phyloP scores from a whole-genome alignment of 225 moss, liverwort and hornwort species.

The Pleurozium schreberi region DNA sequence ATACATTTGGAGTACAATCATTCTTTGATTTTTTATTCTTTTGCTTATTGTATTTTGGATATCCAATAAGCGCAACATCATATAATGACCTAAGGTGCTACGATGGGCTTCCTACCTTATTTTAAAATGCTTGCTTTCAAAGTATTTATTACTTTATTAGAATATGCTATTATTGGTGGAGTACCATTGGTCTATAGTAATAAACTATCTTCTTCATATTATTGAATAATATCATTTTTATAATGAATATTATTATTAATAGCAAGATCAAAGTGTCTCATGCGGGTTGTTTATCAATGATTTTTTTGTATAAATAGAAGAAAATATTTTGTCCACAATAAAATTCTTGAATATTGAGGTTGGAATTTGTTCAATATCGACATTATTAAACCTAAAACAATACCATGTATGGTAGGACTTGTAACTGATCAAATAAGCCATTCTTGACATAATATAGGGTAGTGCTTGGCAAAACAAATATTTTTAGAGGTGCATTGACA shows the following conservation, averaged over 20 bases:
- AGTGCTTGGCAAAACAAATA: too few species aligned
- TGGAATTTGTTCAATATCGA: fast-evolving
- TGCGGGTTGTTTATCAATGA: fast-evolving
- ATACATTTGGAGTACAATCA: not conserved
- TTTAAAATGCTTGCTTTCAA: not conserved
- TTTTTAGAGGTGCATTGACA: too few species aligned
- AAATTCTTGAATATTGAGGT: not conserved
- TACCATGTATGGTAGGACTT: too few species aligned
- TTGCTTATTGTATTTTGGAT: not conserved
- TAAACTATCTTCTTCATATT: too few species aligned
- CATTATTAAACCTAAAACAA: not conserved
- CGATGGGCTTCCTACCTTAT: not conserved
- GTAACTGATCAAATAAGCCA: too few species aligned
- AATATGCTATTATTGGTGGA: not conserved
- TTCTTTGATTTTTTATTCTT: not conserved
- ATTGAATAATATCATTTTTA: not conserved
- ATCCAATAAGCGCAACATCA: not conserved
- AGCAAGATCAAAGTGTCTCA: fast-evolving
- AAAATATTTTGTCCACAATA: too few species aligned
- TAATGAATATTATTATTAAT: too few species aligned
- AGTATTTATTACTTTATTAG: not conserved
- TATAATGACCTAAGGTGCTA: fast-evolving
- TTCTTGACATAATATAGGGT: too few species aligned
- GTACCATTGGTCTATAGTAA: too few species aligned
- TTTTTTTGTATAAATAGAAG: not conserved